Base-by-base conservation (phyloP, 2,329 filamentous ascomycete species). In the Fusarium verticillioides region DNA sequence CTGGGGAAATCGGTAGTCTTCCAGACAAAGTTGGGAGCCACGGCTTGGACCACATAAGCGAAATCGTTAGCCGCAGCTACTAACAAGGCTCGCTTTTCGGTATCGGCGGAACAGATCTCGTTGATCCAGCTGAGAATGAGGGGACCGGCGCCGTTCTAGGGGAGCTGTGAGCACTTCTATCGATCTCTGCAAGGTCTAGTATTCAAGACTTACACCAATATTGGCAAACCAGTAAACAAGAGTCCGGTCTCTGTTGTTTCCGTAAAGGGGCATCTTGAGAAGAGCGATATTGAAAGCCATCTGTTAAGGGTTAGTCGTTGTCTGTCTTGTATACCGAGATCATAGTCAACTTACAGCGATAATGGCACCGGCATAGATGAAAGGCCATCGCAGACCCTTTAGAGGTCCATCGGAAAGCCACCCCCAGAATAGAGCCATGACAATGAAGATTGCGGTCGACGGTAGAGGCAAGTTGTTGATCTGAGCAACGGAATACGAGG, bases 111-210 rank as follows among this genome's bases (percentile, higher is more conserved):
- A 30, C 73, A 74, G 3, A 76, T 74, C n/a, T 76, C 73, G 26
- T 76, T 76, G 18, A 76, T 74, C 73, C 73, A 76, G 19, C 73
- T 74, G 7, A 76, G 61, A 15, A 76, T 76, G 3, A 76, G 71
- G 28, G 71, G 74, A 6, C 74, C 73, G 4, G 73, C 74, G 12
- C 74, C 71, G 18, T 60, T 44, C 43, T 26, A 5, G 9, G 8
- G 2, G 9, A 5, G 16, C 9, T 34, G 4, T 63, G 12, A 44
- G 43, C 3, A 37, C 8, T 3, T 16, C 13, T n/a, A 2, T 4
- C 7, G 9, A 18, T 11, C 9, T 42, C 21, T 2, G 4, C 4
- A 2, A 5, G 23, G 30, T 4, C 30, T 30, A 9, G 30, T 30
- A 30, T 12, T 30, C 32, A 16, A 12, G 19, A 66, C 74, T 21